These are phyloP conservation scores for Poa pratensis DNA, from an alignment of 176 grass and related monocot species.

Conservation along the genomic window DNA sequence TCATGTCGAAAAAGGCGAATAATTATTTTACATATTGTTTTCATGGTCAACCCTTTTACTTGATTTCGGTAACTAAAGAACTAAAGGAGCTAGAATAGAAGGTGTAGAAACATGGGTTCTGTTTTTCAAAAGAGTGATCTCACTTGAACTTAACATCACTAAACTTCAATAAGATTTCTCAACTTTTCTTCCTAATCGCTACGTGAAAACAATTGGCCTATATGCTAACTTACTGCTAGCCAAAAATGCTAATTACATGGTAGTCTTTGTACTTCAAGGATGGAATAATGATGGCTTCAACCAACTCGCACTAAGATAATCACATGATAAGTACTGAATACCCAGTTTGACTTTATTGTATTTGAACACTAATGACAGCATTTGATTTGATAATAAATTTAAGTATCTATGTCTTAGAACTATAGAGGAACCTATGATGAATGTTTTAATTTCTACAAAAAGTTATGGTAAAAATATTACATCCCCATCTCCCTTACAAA, in stretches of 20 bases:
- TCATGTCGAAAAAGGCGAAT: too few species aligned
- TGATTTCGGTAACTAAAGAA: not conserved
- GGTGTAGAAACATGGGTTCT: not conserved
- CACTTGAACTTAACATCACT: slow-evolving; percentile 29
- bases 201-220: slow-evolving; percentile 23
- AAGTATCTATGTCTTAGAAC: not conserved
- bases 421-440: not conserved
- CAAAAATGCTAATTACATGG: slow-evolving; percentile 20
- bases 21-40: not conserved
- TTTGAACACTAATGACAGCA: not conserved
- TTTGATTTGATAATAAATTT: not conserved
- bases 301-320: not conserved
- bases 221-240: slow-evolving; percentile 17
- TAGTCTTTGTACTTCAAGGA: slow-evolving; percentile 27
- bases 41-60: not conserved
- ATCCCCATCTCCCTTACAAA: not conserved
- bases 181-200: not conserved
- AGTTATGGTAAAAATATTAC: not conserved
- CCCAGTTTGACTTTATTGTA: not conserved
- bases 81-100: not conserved
- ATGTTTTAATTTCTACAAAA: not conserved
- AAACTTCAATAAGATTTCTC: not conserved
- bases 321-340: not conserved
- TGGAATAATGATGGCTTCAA: slow-evolving; percentile 42
- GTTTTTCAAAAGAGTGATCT: not conserved